phyloP scores from a whole-genome alignment of 495 filamentous ascomycete genomes.

The Monascus purpureus region DNA sequence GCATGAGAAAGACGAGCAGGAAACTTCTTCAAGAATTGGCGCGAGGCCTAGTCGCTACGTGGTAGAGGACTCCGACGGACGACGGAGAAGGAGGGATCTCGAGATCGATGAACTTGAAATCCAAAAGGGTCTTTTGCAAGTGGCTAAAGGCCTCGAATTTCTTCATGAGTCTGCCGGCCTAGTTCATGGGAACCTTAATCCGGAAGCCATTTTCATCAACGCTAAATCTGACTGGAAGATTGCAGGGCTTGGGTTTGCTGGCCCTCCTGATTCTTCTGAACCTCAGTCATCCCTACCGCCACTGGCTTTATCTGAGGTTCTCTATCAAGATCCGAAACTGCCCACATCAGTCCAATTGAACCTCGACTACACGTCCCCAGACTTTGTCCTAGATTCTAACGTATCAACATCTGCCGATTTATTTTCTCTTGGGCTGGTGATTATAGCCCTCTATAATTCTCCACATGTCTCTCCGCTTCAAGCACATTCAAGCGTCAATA shows the following conservation, averaged over 20 bases:
- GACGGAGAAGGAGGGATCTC: constrained; percentile 59
- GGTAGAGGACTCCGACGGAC: constrained; percentile 64
- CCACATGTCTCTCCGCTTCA: constrained; percentile 80
- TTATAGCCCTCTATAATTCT: constrained; percentile 81
- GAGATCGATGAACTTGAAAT: constrained; percentile 97
- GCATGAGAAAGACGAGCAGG: constrained; percentile 84
- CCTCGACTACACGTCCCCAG: constrained; percentile 85
- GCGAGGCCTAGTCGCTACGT: constrained; percentile 67
- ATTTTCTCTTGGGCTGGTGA: constrained; percentile 82
- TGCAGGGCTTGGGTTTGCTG: constrained; percentile 79
- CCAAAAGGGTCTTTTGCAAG: constrained; percentile 85
- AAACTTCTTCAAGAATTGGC: constrained; percentile 41
- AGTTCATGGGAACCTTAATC: constrained; percentile 88
- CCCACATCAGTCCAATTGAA: constrained; percentile 75
- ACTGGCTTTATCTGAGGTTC: constrained; percentile 67
- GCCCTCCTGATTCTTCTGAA: constrained; percentile 54
- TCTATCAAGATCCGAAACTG: constrained; percentile 73
- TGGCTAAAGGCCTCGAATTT: constrained; percentile 91
- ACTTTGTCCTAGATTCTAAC: constrained; percentile 81
- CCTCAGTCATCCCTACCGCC: constrained; percentile 55
- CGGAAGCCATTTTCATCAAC: constrained; percentile 90
- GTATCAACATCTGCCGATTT: constrained; percentile 71
- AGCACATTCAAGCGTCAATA: constrained; percentile 57
- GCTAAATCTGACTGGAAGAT: constrained; percentile 99
- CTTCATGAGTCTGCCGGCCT: constrained; percentile 90